Conservation (phyloP, 1,284 basidiomycete species). For the Naganishia cerealis region DNA sequence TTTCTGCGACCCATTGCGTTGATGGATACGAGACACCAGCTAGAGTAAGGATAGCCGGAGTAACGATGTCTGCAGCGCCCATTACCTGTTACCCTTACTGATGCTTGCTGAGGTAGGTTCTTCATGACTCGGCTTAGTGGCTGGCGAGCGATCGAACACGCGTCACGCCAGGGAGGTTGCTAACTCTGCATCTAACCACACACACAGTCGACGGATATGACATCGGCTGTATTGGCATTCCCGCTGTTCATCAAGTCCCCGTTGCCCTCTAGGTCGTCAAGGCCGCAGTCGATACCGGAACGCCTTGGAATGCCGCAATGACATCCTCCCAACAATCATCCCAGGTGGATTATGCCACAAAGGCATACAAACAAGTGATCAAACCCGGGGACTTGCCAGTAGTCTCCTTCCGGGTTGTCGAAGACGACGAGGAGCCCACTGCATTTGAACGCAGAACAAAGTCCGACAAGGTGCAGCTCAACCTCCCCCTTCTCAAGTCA, state of each 20-base stretch:
- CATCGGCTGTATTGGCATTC: background rate
- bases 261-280: background rate
- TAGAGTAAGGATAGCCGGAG: too few relatives aligned
- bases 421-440: conserved; percentile 40
- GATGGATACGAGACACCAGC: background rate
- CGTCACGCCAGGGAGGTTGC: too few relatives aligned
- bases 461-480: conserved; percentile 40
- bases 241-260: background rate
- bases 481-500: conserved; percentile 32
- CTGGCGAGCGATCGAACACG: background rate
- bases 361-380: conserved; percentile 18
- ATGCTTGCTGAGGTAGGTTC: too few relatives aligned
- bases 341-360: conserved; percentile 20
- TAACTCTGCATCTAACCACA: background rate
- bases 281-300: background rate
- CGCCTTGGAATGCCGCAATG: conserved; percentile 15
- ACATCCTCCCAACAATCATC: conserved; percentile 6
- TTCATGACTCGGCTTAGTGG: background rate
- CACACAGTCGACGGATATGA: background rate
- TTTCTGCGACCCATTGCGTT: conserved; percentile 75
- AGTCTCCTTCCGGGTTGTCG: conserved; percentile 50
- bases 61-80: too few relatives aligned
- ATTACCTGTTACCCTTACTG: too few relatives aligned
- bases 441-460: conserved; percentile 45
- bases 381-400: conserved; percentile 41